A percentile compares a stretch with the other conserved stretches of the same genome.
These are phyloP conservation scores for Phylloporus sp. DNA, from an alignment of 768 basidiomycete genomes.

Conservation along the genomic window DNA sequence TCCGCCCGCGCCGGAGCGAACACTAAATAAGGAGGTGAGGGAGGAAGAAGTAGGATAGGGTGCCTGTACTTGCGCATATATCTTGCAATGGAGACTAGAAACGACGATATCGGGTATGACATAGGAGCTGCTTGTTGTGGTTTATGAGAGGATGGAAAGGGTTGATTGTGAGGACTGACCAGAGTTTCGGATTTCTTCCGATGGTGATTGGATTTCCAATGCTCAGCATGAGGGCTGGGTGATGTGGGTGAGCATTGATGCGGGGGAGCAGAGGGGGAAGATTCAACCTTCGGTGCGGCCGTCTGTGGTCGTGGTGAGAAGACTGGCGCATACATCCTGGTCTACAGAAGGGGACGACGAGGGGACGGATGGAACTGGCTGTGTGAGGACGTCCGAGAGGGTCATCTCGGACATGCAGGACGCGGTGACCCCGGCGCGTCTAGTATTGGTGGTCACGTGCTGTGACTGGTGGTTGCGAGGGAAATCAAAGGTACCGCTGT, in stretches of 20 bases:
- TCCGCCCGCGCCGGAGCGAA: constrained; percentile 65
- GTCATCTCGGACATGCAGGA: too few relatives aligned
- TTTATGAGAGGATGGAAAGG: neutral
- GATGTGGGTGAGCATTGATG: neutral
- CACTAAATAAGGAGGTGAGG: constrained; percentile 35
- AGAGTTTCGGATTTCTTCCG: constrained; percentile 65
- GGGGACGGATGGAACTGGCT: constrained; percentile 28
- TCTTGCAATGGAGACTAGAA: constrained; percentile 69
- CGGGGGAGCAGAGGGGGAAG: neutral
- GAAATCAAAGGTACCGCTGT: neutral
- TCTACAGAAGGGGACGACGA: constrained; percentile 9
- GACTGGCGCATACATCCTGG: constrained; percentile 64
- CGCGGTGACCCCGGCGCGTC: constrained; percentile 15
- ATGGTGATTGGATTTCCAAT: constrained; percentile 61
- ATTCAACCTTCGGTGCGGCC: constrained; percentile 67
- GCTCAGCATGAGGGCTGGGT: constrained; percentile 49
- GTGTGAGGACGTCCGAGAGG: constrained; percentile 23
- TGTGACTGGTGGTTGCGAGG: constrained; percentile 10
- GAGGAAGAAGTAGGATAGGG: neutral
- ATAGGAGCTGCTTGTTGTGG: constrained; percentile 42
- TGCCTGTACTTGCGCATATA: constrained; percentile 60
- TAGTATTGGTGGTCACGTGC: constrained; percentile 13
- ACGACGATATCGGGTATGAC: constrained; percentile 57
- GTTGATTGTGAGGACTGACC: constrained; percentile 37
- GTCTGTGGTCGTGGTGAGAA: constrained; percentile 52